Conservation (phyloP, 306 rosid genomes). For the Prunus fruticosa region DNA sequence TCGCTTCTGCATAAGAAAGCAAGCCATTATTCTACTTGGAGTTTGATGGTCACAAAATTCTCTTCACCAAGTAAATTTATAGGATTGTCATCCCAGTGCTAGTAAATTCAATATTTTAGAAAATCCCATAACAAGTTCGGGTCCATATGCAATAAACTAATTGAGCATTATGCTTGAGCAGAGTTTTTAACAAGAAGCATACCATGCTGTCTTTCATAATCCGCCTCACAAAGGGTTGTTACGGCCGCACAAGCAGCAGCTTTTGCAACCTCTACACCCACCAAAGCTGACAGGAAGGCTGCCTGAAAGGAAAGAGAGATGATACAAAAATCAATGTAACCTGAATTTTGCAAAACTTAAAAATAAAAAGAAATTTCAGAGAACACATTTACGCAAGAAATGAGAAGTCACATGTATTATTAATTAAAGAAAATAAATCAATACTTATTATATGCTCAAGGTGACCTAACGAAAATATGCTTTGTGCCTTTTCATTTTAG, state of each 20-base stretch:
- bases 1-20: constrained; percentile 14
- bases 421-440: too few relatives aligned
- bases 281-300: constrained; percentile 88
- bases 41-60: not conserved
- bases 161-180: not conserved
- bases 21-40: not conserved
- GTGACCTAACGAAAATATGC: too few relatives aligned
- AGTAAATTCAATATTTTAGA: not conserved
- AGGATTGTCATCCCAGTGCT: not conserved
- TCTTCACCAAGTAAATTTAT: not conserved
- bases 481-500: too few relatives aligned
- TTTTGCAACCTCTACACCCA: constrained; percentile 61
- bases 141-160: not conserved
- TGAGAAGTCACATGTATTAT: not conserved
- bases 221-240: constrained; percentile 47
- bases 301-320: constrained; percentile 31
- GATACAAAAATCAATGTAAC: not conserved
- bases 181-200: not conserved
- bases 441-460: too few relatives aligned
- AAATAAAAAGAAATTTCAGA: not conserved
- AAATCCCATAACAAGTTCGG: not conserved
- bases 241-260: constrained; percentile 88
- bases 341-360: too few relatives aligned
- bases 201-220: constrained; percentile 37
- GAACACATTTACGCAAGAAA: not conserved